phyloP scores from a whole-genome alignment of 345 rosid genomes.

The Gossypium sturtianum region DNA sequence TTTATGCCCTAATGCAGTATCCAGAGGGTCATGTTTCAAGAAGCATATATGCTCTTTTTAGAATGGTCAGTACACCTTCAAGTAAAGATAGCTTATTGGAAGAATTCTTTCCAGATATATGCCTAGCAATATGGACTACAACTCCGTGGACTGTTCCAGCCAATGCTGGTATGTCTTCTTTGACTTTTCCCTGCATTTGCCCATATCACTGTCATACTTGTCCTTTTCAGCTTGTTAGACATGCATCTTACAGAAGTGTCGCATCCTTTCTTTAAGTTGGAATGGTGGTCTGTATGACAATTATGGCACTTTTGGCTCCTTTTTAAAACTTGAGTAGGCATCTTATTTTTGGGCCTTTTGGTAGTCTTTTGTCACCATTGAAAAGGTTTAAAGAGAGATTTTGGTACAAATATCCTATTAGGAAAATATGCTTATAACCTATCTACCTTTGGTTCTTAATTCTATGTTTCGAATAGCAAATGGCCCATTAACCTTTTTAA shows the following conservation, averaged over 20 bases:
- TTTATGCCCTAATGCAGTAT: constrained; percentile 45
- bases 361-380: neutral
- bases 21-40: constrained; percentile 94
- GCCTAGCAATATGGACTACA: constrained; percentile 92
- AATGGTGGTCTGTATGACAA: neutral
- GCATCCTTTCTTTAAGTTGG: neutral
- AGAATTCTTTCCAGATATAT: constrained; percentile 68
- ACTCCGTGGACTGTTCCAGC: constrained; percentile 98
- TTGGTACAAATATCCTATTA: neutral
- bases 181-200: neutral
- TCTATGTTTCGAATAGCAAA: neutral
- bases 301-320: neutral
- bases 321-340: neutral
- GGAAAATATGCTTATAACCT: neutral
- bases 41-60: constrained; percentile 83
- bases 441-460: neutral
- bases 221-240: neutral
- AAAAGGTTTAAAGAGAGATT: neutral
- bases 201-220: neutral
- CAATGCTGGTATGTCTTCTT: constrained; percentile 64
- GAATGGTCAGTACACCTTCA: constrained; percentile 38
- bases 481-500: neutral
- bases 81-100: constrained; percentile 37
- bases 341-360: neutral
- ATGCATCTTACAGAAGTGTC: neutral